Evolutionary conservation across 2,329 filamentous ascomycete genomes (phyloP).

Genomic region (Apiospora phragmitis): DNA sequence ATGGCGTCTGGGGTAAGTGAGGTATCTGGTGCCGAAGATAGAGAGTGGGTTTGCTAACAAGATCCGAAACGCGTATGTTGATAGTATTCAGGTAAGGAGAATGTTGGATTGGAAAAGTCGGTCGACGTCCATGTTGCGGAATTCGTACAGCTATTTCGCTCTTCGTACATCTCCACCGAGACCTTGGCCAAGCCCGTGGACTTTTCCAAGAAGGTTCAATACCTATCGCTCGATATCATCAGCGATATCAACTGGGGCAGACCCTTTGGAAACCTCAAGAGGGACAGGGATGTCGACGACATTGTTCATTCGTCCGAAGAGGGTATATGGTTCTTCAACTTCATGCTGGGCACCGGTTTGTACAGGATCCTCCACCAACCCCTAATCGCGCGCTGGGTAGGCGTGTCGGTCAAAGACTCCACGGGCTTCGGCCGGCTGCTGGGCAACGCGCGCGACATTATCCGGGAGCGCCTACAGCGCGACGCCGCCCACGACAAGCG

Average conservation of each 20-base stretch:
- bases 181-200: neutral
- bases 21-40: too few relatives aligned
- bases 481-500: neutral
- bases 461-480: neutral
- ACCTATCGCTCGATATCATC: constrained; percentile 45
- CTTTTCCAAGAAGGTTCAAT: neutral
- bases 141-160: constrained; percentile 17
- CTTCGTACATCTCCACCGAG: neutral
- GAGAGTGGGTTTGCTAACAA: neutral
- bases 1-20: constrained; percentile 6
- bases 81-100: constrained; percentile 16
- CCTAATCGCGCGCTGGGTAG: neutral
- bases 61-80: neutral
- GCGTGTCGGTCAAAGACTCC: neutral
- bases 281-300: constrained; percentile 42
- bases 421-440: neutral
- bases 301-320: constrained; percentile 33
- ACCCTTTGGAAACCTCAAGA: constrained; percentile 43
- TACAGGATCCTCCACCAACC: neutral
- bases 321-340: neutral
- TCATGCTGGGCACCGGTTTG: neutral
- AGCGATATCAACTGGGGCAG: constrained; percentile 46
- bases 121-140: constrained; percentile 20
- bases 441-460: constrained; percentile 3
- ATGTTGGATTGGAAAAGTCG: constrained; percentile 8